Evolutionary conservation across 495 filamentous ascomycete genomes (phyloP).

Genomic region (Pyrenula aspistea): DNA sequence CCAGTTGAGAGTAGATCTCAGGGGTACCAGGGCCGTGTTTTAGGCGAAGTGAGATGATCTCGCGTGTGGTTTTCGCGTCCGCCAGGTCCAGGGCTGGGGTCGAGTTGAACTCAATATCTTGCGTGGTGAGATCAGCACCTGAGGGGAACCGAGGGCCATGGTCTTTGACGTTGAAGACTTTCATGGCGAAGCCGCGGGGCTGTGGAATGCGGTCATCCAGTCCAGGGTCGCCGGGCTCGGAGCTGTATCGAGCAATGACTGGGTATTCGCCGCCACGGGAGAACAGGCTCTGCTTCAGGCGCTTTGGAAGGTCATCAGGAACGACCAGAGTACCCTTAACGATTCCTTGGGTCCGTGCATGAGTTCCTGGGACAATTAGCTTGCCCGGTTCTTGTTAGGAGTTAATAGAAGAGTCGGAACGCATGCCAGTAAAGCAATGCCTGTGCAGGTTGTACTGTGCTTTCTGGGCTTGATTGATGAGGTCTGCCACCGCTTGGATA

Average conservation of each 20-base stretch:
- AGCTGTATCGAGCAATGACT: conserved; percentile 25
- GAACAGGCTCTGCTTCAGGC: conserved; percentile 34
- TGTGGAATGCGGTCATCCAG: conserved; percentile 32
- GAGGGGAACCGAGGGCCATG: conserved; percentile 20
- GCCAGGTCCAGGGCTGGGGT: conserved; percentile 33
- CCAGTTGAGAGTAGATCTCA: conserved; percentile 27
- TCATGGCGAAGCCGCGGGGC: conserved; percentile 35
- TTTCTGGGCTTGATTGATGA: conserved; percentile 35
- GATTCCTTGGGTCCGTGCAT: conserved; percentile 31
- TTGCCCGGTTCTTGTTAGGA: too few relatives aligned
- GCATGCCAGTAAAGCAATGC: conserved; percentile 23
- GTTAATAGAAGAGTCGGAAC: not conserved
- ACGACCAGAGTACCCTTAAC: conserved; percentile 32
- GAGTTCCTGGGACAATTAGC: conserved; percentile 12
- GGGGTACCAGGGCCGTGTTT: conserved; percentile 23
- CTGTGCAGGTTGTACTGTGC: conserved; percentile 31
- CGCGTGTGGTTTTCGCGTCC: conserved; percentile 28
- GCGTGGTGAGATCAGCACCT: conserved; percentile 23
- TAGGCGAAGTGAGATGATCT: conserved; percentile 33
- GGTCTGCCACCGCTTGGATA: conserved; percentile 30
- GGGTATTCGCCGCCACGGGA: conserved; percentile 22
- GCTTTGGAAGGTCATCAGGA: conserved; percentile 21
- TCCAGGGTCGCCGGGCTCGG: conserved; percentile 28
- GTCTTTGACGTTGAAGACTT: conserved; percentile 30
- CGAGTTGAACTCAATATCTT: conserved; percentile 37